Percentiles rank a stretch among this genome's conserved stretches.
These are phyloP conservation scores for Globisporangium nagaii DNA, from an alignment of 352 stramenopile species.

Conservation along the genomic window DNA sequence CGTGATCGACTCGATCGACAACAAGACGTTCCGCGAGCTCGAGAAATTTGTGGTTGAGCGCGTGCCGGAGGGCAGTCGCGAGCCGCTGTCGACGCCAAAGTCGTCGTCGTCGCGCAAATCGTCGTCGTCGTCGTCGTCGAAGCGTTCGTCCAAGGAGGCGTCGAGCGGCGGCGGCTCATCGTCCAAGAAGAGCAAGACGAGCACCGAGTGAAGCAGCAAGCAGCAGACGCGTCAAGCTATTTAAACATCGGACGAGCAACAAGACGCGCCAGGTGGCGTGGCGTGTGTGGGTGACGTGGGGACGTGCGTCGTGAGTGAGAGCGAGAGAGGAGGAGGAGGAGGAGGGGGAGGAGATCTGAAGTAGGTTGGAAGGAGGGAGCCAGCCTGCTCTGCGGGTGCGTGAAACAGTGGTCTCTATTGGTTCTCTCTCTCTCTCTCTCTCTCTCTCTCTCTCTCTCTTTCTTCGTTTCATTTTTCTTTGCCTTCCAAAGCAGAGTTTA, in stretches of 20 bases:
- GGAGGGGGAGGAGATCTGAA: too few relatives aligned
- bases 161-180: slow-evolving; percentile 15
- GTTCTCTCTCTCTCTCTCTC: too few relatives aligned
- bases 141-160: slow-evolving; percentile 28
- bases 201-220: slow-evolving; percentile 19
- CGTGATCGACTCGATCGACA: slow-evolving; percentile 84
- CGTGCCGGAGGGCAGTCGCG: slow-evolving; percentile 57
- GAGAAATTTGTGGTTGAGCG: slow-evolving; percentile 77
- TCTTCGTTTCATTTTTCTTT: not conserved
- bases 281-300: too few relatives aligned
- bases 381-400: too few relatives aligned
- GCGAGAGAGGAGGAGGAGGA: not conserved
- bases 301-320: too few relatives aligned
- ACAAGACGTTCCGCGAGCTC: slow-evolving; percentile 84
- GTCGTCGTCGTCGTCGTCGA: slow-evolving; percentile 11
- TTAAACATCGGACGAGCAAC: slow-evolving; percentile 7
- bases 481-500: too few relatives aligned
- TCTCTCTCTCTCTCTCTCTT: not conserved
- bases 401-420: too few relatives aligned
- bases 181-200: slow-evolving; percentile 68
- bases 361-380: too few relatives aligned
- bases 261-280: too few relatives aligned
- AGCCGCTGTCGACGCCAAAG: slow-evolving; percentile 56
- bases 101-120: slow-evolving; percentile 45
- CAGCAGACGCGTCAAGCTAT: slow-evolving; percentile 1